Conservation (phyloP, 2,329 filamentous ascomycete species). For the Parastagonospora avenae region DNA sequence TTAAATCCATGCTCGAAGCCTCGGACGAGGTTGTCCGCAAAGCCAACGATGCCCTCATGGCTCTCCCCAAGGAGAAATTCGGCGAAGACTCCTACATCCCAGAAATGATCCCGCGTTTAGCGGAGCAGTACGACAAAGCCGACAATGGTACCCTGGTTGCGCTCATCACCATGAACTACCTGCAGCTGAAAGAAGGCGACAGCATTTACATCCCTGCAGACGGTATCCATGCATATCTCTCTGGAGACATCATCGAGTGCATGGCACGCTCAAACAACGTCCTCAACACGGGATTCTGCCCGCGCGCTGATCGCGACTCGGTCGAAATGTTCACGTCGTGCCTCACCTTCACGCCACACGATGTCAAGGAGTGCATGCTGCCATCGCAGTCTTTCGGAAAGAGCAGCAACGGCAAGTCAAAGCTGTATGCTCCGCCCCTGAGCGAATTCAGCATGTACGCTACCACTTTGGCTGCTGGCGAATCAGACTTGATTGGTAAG, state of each 20-base stretch:
- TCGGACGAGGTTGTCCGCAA: conserved; percentile 58
- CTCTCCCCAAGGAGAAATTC: conserved; percentile 56
- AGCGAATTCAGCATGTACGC: conserved; percentile 74
- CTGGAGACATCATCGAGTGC: conserved; percentile 77
- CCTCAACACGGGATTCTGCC: conserved; percentile 76
- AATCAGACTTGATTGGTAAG: conserved; percentile 62
- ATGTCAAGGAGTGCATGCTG: conserved; percentile 61
- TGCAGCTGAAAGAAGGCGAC: conserved; percentile 68
- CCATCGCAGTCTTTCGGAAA: conserved; percentile 55
- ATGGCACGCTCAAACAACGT: conserved; percentile 80
- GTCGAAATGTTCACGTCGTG: conserved; percentile 67
- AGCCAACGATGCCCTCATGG: conserved; percentile 59
- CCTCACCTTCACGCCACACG: conserved; percentile 68
- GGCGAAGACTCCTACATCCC: conserved; percentile 63
- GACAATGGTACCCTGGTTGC: conserved; percentile 74
- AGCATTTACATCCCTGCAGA: conserved; percentile 74
- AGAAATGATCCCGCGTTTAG: conserved; percentile 67
- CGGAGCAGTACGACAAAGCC: conserved; percentile 64
- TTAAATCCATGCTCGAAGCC: conserved; percentile 60
- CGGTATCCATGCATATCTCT: conserved; percentile 74
- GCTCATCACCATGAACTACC: conserved; percentile 75
- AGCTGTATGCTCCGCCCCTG: conserved; percentile 68
- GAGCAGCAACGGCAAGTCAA: conserved; percentile 64
- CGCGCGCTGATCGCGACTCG: conserved; percentile 66
- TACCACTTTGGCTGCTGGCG: conserved; percentile 60